A percentile compares a stretch with the other conserved stretches of the same genome.
These are phyloP conservation scores for Chlorella sp. DNA, from an alignment of 139 green algal genomes.

Conservation along the genomic window DNA sequence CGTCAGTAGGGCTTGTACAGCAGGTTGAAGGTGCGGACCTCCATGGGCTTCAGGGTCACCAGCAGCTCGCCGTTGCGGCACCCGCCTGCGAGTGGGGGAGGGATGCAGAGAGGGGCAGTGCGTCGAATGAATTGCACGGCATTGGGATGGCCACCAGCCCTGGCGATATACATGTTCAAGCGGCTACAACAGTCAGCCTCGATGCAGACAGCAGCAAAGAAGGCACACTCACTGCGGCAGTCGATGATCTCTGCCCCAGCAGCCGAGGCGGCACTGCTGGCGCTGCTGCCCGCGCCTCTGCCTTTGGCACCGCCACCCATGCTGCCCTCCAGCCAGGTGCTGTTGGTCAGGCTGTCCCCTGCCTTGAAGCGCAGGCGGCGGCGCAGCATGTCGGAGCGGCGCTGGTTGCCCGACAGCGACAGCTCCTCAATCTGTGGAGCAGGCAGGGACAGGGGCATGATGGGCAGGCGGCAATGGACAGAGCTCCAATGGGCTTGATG, in stretches of 20 bases:
- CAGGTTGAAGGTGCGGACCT: constrained; percentile 67
- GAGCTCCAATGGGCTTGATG: too few species aligned
- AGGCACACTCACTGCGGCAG: constrained; percentile 1
- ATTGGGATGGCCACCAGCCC: too few species aligned
- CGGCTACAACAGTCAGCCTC: too few species aligned
- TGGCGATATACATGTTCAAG: too few species aligned
- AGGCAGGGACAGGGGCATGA: too few species aligned
- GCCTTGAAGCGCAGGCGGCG: constrained; percentile 26
- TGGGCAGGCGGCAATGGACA: too few species aligned
- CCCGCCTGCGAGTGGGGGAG: not conserved
- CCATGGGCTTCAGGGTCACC: constrained; percentile 65
- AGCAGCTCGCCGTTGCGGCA: constrained; percentile 20
- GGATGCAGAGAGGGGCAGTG: not conserved
- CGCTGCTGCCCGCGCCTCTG: not conserved
- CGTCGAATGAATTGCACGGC: too few species aligned
- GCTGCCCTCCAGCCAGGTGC: not conserved
- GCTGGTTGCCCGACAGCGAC: constrained; percentile 41
- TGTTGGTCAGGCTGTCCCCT: constrained; percentile 7
- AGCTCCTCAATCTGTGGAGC: too few species aligned
- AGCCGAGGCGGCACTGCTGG: too few species aligned
- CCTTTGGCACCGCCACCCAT: too few species aligned
- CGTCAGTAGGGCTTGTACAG: constrained; percentile 13
- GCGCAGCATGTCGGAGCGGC: not conserved
- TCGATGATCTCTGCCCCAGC: not conserved
- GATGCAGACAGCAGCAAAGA: not conserved